Evolutionary conservation across 1,284 basidiomycete species (phyloP), one percentile per base, ranked within the genome.

Genomic region (Moesziomyces parantarcticus): DNA sequence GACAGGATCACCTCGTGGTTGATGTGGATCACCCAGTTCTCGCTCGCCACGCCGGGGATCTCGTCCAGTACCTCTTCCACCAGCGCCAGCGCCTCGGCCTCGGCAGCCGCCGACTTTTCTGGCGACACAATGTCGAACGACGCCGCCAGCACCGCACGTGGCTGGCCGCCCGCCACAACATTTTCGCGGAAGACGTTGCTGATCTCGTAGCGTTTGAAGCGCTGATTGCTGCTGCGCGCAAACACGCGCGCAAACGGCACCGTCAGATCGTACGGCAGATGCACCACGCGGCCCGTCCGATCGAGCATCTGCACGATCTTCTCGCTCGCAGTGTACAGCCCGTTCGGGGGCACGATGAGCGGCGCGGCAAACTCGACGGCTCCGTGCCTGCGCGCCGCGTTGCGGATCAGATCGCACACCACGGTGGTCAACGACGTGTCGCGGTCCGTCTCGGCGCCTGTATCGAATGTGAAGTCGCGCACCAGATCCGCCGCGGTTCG

Each of bases 161-260:
- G 84, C 69, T 84, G 84, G 1, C 82, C 83, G n/a, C 83, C 83
- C 2, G 84, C 83, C 0, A 83, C 72, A 2, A 82, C 55, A 43
- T 83, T 84, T 40, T 80, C 79, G 21, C 83, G 79, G 48, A 81
- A 84, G 41, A 84, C 81, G 16, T 81, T 78, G 29, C 75, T 75
- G 47, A 96, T 90, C 84, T 94, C 91, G 85, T 92, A 97, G 18
- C 94, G 88, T 85, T 98, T 97, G 84, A 97, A 93, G 42, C 95
- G 87, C 74, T 88, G 89, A 50, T 89, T 88, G 48, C 89, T 89
- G 16, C 87, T 88, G 58, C 92, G 87, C 0, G 92, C 92, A 18
- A 93, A 93, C 42, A 92, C 87, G 47, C 94, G 88, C 10, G 94
- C 93, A 83, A 97, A 96, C 0, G 92, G 90, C 2, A 92, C 86